A percentile compares a stretch with the other conserved stretches of the same genome.
These are phyloP conservation scores for Gillenia trifoliata DNA, from an alignment of 306 rosid genomes.

Conservation along the genomic window DNA sequence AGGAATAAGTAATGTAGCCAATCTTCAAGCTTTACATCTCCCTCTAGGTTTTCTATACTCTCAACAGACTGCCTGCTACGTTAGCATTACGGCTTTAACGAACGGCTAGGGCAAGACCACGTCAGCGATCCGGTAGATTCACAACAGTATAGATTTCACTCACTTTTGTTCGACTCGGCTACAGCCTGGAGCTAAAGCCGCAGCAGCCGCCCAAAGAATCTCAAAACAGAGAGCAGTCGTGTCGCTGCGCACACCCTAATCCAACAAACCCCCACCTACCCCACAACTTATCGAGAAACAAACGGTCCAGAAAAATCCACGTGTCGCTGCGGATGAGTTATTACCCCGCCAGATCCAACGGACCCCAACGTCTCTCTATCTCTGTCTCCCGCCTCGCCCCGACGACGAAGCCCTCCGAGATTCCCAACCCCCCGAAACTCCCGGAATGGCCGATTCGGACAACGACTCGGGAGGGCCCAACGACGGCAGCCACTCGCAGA, in stretches of 20 bases:
- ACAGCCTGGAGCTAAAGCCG: background rate
- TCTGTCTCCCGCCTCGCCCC: background rate
- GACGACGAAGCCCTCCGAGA: background rate
- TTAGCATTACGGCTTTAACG: background rate
- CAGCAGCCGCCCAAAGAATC: slow-evolving; percentile 10
- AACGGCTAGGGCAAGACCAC: background rate
- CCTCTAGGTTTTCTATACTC: no score
- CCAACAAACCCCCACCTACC: slow-evolving; percentile 28
- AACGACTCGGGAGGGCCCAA: slow-evolving; percentile 59
- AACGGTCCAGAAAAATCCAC: slow-evolving; percentile 28
- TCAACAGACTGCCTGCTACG: background rate
- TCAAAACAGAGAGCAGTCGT: background rate
- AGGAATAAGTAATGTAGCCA: no score
- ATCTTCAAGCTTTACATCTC: no score
- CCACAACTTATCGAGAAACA: slow-evolving; percentile 21
- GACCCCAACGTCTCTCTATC: slow-evolving; percentile 26
- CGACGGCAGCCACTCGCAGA: slow-evolving; percentile 3
- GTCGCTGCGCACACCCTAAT: no score
- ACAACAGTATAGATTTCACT: background rate
- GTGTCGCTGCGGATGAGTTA: slow-evolving; percentile 34
- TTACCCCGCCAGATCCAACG: slow-evolving; percentile 45
- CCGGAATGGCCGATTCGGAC: slow-evolving; percentile 65
- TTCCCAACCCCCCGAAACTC: background rate
- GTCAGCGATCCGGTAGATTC: background rate
- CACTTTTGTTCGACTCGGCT: background rate